phyloP scores from a whole-genome alignment of 2,329 filamentous ascomycete species.

The Penicillium digitatum region DNA sequence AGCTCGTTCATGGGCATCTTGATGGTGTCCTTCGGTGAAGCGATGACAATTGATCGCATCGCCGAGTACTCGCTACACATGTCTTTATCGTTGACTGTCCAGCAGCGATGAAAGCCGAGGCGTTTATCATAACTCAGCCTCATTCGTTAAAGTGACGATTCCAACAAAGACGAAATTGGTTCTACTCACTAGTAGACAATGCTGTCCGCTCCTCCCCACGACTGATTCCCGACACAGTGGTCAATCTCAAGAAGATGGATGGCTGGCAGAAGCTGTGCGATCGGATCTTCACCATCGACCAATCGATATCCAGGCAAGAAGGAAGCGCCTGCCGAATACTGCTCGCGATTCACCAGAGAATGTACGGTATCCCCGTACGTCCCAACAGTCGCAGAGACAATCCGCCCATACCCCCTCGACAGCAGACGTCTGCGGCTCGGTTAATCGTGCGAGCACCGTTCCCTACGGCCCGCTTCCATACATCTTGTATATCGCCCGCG shows the following conservation, averaged over 20 bases:
- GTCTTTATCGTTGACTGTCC: constrained; percentile 84
- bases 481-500: constrained; percentile 66
- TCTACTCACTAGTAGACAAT: constrained; percentile 51
- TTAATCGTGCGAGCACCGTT: constrained; percentile 63
- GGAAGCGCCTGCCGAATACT: constrained; percentile 57
- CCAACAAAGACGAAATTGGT: constrained; percentile 19
- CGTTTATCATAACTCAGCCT: constrained; percentile 68
- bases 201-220: constrained; percentile 74
- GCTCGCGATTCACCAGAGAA: constrained; percentile 68
- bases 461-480: constrained; percentile 66
- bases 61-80: constrained; percentile 88
- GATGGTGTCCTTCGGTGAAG: constrained; percentile 72
- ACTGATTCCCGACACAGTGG: constrained; percentile 93
- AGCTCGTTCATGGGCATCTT: constrained; percentile 99
- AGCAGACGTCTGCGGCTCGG: constrained; percentile 52
- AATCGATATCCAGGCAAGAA: constrained; percentile 75
- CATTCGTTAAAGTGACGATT: background rate
- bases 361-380: constrained; percentile 90
- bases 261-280: constrained; percentile 51
- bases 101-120: constrained; percentile 89
- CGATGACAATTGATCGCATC: constrained; percentile 81
- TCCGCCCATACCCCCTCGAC: constrained; percentile 53
- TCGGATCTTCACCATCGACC: constrained; percentile 44
- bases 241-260: constrained; percentile 74
- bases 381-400: constrained; percentile 68